Evolutionary conservation across 2,329 filamentous ascomycete species (phyloP).

Genomic region (Fusarium haematococcum): DNA sequence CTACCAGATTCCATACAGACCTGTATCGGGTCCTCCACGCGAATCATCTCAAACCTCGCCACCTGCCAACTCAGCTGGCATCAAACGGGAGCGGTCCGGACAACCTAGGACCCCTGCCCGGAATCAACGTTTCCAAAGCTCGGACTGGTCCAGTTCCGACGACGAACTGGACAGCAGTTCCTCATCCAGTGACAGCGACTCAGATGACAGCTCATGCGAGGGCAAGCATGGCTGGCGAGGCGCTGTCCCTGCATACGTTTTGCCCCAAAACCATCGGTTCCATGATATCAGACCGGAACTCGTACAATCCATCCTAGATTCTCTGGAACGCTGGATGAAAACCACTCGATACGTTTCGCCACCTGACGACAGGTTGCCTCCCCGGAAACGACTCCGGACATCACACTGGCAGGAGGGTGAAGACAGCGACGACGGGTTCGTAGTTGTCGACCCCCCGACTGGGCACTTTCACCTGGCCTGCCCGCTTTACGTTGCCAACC

Average conservation of each 20-base stretch:
- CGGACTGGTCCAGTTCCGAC: neutral
- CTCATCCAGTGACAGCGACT: neutral
- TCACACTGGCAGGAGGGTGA: neutral
- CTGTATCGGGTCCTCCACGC: neutral
- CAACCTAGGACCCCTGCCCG: neutral
- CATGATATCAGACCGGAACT: neutral
- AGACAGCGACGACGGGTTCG: neutral
- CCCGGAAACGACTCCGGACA: neutral
- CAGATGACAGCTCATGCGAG: neutral
- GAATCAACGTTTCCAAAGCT: neutral
- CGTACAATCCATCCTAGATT: neutral
- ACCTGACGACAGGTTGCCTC: slow-evolving; percentile 5
- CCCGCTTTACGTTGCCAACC: neutral
- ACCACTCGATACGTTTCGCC: neutral
- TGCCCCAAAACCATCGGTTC: neutral
- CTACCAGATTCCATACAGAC: neutral
- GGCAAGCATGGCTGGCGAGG: neutral
- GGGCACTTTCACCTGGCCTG: neutral
- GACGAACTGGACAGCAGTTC: neutral
- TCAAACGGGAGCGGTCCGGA: neutral
- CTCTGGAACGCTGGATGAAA: neutral
- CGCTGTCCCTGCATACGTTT: neutral
- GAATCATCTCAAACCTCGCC: neutral
- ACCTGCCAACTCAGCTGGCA: neutral
- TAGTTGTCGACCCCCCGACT: neutral